A percentile compares a stretch with the other conserved stretches of the same genome.
Evolutionary conservation across 345 rosid genomes (phyloP).

Genomic region (Laguncularia racemosa): DNA sequence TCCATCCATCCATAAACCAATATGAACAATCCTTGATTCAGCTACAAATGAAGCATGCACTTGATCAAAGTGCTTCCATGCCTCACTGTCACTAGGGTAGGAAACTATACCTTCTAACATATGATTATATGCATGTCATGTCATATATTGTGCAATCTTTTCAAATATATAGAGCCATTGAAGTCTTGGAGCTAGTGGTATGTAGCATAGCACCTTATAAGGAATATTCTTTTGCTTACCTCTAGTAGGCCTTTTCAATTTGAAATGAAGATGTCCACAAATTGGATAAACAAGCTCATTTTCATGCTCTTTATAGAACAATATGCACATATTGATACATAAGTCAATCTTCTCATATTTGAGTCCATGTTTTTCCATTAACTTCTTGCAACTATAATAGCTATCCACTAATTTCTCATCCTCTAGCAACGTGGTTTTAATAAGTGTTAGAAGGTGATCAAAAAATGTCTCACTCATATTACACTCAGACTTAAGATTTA

Average conservation of each 20-base stretch:
- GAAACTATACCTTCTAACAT: not conserved
- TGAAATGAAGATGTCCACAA: not conserved
- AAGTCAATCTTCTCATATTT: not conserved
- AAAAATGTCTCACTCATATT: not conserved
- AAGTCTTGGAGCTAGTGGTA: constrained; percentile 1
- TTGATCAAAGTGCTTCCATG: constrained; percentile 3
- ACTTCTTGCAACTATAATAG: constrained; percentile 2
- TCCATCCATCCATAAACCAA: constrained; percentile 2
- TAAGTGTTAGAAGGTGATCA: no score
- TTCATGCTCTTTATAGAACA: not conserved
- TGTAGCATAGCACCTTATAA: constrained; percentile 1
- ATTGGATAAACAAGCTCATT: not conserved
- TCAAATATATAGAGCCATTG: not conserved
- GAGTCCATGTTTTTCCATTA: not conserved
- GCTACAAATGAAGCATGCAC: not conserved
- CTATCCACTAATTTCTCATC: not conserved
- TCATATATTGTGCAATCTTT: not conserved
- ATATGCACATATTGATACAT: no score
- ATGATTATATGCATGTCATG: no score
- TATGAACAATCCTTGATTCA: not conserved
- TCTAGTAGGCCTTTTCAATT: not conserved
- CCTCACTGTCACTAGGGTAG: not conserved
- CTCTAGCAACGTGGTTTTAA: no score
- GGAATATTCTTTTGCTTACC: not conserved
- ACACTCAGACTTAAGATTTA: not conserved